Conservation (phyloP, 129 eudicot species). For the Mikania micrantha region DNA sequence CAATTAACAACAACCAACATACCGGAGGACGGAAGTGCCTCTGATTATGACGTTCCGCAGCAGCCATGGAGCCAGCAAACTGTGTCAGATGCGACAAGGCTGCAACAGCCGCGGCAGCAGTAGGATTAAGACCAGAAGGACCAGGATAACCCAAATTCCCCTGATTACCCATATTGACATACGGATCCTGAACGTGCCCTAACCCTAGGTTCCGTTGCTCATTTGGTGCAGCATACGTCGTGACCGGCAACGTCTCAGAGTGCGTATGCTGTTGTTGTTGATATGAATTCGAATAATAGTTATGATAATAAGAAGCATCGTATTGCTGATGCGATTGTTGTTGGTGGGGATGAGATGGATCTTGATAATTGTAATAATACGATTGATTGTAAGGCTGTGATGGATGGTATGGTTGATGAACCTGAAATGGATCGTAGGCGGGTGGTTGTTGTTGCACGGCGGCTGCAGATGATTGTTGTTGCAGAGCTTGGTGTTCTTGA, state of each 20-base stretch:
- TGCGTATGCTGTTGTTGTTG: conserved; percentile 21
- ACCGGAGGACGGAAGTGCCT: conserved; percentile 37
- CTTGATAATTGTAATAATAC: conserved; percentile 25
- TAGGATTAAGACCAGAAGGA: conserved; percentile 29
- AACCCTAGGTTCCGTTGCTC: conserved; percentile 13
- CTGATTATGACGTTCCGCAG: conserved; percentile 15
- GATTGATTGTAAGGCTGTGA: conserved; percentile 20
- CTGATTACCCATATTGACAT: conserved; percentile 12
- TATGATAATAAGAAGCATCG: conserved; percentile 19
- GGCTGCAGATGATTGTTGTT: conserved; percentile 12
- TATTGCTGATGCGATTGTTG: conserved; percentile 13
- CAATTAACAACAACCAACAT: conserved; percentile 12
- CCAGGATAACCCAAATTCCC: conserved; percentile 10
- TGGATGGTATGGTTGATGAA: conserved; percentile 19
- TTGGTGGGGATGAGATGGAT: conserved; percentile 3
- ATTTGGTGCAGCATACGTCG: neutral
- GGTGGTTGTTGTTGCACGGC: conserved; percentile 21
- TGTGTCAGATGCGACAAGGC: conserved; percentile 45
- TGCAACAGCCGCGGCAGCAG: conserved; percentile 34
- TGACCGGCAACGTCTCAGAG: conserved; percentile 1
- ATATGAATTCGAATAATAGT: conserved; percentile 26
- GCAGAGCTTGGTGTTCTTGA: conserved; percentile 37
- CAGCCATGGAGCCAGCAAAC: conserved; percentile 37
- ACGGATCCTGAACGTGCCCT: conserved; percentile 31
- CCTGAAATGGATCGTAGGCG: conserved; percentile 12